Evolutionary conservation across 257 asterid species (phyloP).

Genomic region (Gentiana straminea): DNA sequence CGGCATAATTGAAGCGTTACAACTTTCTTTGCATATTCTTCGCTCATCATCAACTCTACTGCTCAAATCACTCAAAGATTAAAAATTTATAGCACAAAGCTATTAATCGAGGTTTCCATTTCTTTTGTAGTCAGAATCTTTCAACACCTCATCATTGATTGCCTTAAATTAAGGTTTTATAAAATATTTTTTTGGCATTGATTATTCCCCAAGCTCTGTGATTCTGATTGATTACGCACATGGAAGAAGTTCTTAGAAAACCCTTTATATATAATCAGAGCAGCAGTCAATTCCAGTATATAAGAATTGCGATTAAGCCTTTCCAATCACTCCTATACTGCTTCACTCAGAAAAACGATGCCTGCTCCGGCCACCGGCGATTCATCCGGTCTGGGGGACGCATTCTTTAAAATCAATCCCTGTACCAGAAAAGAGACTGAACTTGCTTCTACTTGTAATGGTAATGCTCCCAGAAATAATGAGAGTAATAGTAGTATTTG

Average conservation of each 20-base stretch:
- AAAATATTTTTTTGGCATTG: too few species aligned
- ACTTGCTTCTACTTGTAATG: slow-evolving; percentile 1
- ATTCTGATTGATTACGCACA: background rate
- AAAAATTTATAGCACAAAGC: too few species aligned
- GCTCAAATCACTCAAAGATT: too few species aligned
- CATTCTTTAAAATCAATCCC: slow-evolving; percentile 10
- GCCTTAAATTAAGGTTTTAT: too few species aligned
- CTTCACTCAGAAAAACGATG: background rate
- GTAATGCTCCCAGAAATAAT: slow-evolving; percentile 8
- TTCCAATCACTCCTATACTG: slow-evolving; percentile 6
- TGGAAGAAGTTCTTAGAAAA: slow-evolving; percentile 26
- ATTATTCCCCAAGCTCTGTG: too few species aligned
- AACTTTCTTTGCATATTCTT: too few species aligned
- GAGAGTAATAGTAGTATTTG: slow-evolving; percentile 13
- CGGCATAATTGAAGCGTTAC: too few species aligned
- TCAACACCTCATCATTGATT: too few species aligned
- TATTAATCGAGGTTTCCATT: too few species aligned
- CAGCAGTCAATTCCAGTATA: slow-evolving; percentile 4
- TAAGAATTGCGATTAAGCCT: slow-evolving; percentile 18
- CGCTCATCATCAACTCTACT: too few species aligned
- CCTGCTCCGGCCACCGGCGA: slow-evolving; percentile 8
- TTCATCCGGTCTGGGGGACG: slow-evolving; percentile 12
- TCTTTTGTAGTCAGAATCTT: too few species aligned
- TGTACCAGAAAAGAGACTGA: background rate
- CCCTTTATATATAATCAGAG: slow-evolving; percentile 16